Evolutionary conservation across 179 eudicot genomes (phyloP).

Genomic region (Spinacia oleracea): DNA sequence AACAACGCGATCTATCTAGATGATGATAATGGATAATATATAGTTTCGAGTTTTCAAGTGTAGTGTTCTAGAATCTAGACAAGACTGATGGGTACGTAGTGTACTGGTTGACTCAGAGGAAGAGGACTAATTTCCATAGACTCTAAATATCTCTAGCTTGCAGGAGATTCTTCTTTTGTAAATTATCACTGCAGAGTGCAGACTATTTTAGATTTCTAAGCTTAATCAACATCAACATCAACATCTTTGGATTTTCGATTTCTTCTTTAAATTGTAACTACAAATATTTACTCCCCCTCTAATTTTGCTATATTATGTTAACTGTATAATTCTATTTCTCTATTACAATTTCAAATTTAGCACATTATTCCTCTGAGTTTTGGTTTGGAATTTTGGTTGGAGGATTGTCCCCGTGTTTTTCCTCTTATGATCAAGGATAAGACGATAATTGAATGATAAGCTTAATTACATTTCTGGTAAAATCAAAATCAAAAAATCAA

Average conservation of each 20-base stretch:
- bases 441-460: no score
- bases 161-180: conserved; percentile 27
- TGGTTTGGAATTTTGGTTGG: no score
- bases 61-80: conserved; percentile 23
- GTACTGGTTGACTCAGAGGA: conserved; percentile 5
- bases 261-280: conserved; percentile 33
- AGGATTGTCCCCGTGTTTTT: no score
- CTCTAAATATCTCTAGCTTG: conserved; percentile 21
- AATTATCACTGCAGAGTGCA: conserved; percentile 34
- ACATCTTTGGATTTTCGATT: conserved; percentile 17
- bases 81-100: conserved; percentile 22
- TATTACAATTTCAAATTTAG: background rate
- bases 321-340: background rate
- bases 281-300: conserved; percentile 28
- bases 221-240: conserved; percentile 7
- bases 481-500: no score
- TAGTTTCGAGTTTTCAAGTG: background rate
- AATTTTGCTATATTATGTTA: conserved; percentile 17
- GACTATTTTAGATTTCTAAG: conserved; percentile 28
- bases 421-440: no score
- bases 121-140: conserved; percentile 31
- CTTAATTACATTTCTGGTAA: no score
- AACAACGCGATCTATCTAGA: conserved; percentile 44
- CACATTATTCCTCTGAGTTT: background rate
- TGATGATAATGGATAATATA: conserved; percentile 24